Percentiles rank a stretch among this genome's conserved stretches.
These are phyloP conservation scores for Chrysosporium queenslandicum DNA, from an alignment of 2,329 filamentous ascomycete genomes.

Conservation along the genomic window DNA sequence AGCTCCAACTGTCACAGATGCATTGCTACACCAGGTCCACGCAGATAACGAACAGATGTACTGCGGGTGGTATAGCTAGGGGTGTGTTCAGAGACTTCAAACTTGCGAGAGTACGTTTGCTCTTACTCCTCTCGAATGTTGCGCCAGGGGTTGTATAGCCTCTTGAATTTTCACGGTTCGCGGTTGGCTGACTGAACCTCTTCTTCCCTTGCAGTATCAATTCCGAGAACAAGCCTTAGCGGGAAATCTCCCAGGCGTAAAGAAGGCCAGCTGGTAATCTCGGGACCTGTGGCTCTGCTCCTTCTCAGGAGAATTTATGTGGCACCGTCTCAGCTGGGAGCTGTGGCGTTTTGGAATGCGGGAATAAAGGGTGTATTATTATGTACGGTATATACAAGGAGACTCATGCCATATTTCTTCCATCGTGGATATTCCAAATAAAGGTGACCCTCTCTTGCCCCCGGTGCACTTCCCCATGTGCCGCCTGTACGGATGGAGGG, in stretches of 20 bases:
- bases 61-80: slow-evolving; percentile 77
- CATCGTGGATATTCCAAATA: too few relatives aligned
- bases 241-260: slow-evolving; percentile 80
- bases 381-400: background rate
- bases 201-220: slow-evolving; percentile 57
- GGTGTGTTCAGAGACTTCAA: slow-evolving; percentile 92
- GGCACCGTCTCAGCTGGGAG: background rate
- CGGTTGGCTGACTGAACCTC: slow-evolving; percentile 16
- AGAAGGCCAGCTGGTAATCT: slow-evolving; percentile 86
- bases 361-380: slow-evolving; percentile 6
- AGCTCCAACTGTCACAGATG: slow-evolving; percentile 89
- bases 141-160: background rate
- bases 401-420: background rate
- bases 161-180: background rate
- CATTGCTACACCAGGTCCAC: slow-evolving; percentile 89
- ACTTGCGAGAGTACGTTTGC: slow-evolving; percentile 68
- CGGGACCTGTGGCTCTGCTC: background rate
- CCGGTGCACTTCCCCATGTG: too few relatives aligned
- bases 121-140: background rate
- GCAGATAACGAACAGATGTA: slow-evolving; percentile 88
- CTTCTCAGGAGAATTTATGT: too few relatives aligned
- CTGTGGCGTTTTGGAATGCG: background rate
- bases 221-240: slow-evolving; percentile 83
- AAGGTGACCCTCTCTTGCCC: too few relatives aligned
- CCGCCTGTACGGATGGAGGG: too few relatives aligned